Conservation (phyloP, 1,139 yeast species). For the Taiozyma sp. region DNA sequence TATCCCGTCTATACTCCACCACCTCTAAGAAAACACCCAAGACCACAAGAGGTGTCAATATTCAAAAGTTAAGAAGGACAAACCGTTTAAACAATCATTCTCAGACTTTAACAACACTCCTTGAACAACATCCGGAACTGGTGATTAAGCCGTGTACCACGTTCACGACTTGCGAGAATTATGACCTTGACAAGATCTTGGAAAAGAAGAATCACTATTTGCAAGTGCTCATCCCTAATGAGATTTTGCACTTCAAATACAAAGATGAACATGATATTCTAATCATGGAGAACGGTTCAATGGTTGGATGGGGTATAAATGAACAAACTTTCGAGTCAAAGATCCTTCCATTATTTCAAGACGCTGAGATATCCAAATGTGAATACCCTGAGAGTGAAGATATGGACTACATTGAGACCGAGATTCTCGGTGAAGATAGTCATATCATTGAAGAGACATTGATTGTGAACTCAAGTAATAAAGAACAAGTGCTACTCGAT, state of each 20-base stretch:
- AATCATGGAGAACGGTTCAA: slow-evolving; percentile 65
- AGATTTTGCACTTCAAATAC: slow-evolving; percentile 49
- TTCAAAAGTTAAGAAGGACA: slow-evolving; percentile 20
- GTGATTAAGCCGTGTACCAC: slow-evolving; percentile 45
- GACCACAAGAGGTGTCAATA: slow-evolving; percentile 15
- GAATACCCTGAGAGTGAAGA: slow-evolving; percentile 70
- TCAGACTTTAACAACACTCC: background rate
- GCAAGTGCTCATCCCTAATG: slow-evolving; percentile 55
- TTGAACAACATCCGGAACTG: slow-evolving; percentile 4
- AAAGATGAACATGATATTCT: slow-evolving; percentile 46
- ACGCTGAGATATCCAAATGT: slow-evolving; percentile 48
- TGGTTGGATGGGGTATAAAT: slow-evolving; percentile 77
- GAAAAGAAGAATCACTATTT: slow-evolving; percentile 14
- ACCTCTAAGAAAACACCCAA: slow-evolving; percentile 7
- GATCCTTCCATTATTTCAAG: slow-evolving; percentile 41
- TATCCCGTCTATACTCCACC: background rate
- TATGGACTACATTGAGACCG: slow-evolving; percentile 74
- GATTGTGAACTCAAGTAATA: slow-evolving; percentile 48
- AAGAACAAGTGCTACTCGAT: slow-evolving; percentile 52
- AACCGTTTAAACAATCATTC: slow-evolving; percentile 5
- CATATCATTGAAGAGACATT: slow-evolving; percentile 61
- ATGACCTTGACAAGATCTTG: slow-evolving; percentile 46
- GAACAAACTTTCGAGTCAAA: slow-evolving; percentile 42
- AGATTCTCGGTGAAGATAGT: slow-evolving; percentile 25
- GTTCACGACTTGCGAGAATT: slow-evolving; percentile 65